phyloP scores from a whole-genome alignment of 2,329 filamentous ascomycete genomes.

The Dactylonectria estremocensis region DNA sequence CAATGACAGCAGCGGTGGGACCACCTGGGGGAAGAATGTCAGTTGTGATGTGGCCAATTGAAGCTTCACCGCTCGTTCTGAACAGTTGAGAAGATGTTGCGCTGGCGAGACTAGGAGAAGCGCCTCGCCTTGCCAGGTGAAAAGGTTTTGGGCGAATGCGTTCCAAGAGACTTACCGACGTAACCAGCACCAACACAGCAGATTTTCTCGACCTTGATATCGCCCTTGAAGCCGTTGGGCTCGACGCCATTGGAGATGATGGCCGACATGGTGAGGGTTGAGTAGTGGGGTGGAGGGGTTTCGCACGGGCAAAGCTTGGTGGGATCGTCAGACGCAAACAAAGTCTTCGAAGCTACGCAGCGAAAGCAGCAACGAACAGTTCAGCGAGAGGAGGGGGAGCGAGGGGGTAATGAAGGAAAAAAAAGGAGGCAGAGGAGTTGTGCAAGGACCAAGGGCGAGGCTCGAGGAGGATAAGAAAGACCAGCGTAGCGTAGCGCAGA shows the following conservation, averaged over 20 bases:
- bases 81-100: neutral
- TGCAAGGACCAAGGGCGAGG: slow-evolving; percentile 31
- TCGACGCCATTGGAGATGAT: slow-evolving; percentile 53
- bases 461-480: slow-evolving; percentile 31
- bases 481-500: slow-evolving; percentile 25
- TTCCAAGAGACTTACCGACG: slow-evolving; percentile 71
- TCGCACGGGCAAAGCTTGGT: slow-evolving; percentile 35
- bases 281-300: slow-evolving; percentile 31
- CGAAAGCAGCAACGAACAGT: slow-evolving; percentile 39
- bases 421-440: slow-evolving; percentile 19
- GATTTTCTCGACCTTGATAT: slow-evolving; percentile 68
- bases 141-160: neutral
- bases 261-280: slow-evolving; percentile 42
- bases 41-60: slow-evolving; percentile 36
- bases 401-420: slow-evolving; percentile 29
- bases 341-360: slow-evolving; percentile 42
- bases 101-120: neutral
- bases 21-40: slow-evolving; percentile 66
- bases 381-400: slow-evolving; percentile 25
- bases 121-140: neutral
- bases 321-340: slow-evolving; percentile 40
- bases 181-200: slow-evolving; percentile 85
- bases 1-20: slow-evolving; percentile 82
- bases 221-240: slow-evolving; percentile 49
- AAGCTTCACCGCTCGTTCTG: slow-evolving; percentile 25